Evolutionary conservation across 768 basidiomycete species (phyloP), one percentile per base, ranked within the genome.

Genomic region (Solioccasus polychromus): DNA sequence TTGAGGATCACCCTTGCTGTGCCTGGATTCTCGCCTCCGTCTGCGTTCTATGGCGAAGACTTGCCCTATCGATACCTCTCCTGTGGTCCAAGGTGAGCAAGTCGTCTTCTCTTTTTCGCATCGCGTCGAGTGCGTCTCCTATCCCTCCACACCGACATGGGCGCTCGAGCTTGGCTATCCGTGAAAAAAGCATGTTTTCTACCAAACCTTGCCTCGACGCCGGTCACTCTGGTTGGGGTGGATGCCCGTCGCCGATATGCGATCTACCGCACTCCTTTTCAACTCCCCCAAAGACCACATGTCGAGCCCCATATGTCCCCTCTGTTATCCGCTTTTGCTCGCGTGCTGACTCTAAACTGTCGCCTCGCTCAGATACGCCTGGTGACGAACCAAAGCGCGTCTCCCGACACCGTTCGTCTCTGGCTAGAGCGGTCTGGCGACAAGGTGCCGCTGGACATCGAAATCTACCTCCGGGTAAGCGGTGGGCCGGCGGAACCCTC

Each of bases 341-440:
- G 18, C n/a, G 17, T 32, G 18, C 38, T 23, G 20, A 23, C 47
- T 28, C 12, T 34, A 26, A 17, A 15, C 19, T 40, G 24, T 44
- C 18, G 45, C 29, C 17, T 18, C 24, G 41, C 55, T 34, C 61
- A 86, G 85, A 86, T 90, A 54, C 84, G 85, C 17, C 77, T 90
- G 32, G 70, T 82, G 35, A 87, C 87, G 18, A 82, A 77, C 23
- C 83, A 81, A 48, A 72, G 77, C 31, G 71, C 83, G 8, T 85
- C 86, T 23, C 78, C 88, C 22, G 88, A 91, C 58, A 88, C 83
- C 5, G 78, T 91, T 39, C 82, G 88, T 8, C 73, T 91, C 10
- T 91, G 88, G 88, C 73, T 91, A 0, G 87, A 89, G 61, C 81
- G 88, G 22, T 85, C 88, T 11, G 88, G 88, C 15, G 69, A 73